Base-by-base conservation (phyloP, 2,329 filamentous ascomycete species). In the Microdochium trichocladiopsis region DNA sequence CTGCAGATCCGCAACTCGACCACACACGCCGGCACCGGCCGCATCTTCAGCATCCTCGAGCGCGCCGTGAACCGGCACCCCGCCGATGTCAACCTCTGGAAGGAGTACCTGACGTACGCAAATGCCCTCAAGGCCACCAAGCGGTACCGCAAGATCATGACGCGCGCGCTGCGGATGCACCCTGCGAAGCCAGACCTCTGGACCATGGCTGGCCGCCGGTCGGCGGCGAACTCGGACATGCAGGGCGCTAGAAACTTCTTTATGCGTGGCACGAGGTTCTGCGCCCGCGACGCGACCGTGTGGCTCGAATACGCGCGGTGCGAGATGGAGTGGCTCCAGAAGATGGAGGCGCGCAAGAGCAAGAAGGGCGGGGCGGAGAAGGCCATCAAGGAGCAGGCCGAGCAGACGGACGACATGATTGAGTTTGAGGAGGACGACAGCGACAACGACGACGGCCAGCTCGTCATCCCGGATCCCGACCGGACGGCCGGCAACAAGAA, bases 291-390 rank as follows among this genome's bases (percentile, higher is more conserved):
- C 48, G 82, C 77, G 57, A 75, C 76, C 18, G 69, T 99, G 50
- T 99, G 93, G 91, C 66, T 95, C 31, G 90, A 96, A 70, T 97
- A 96, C 66, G 87, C 88, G 9, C 86, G 88, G 64, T 79, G 93
- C 63, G 94, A 99, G 75, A 90, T 96, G 83, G 86, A 94, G 56
- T 97, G 95, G 76, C 77, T 97, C 52, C 83, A 81, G 50, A 91
- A 88, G 71, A 83, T 97, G 63, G 84, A 88, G 53, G 83, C 82
- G 55, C 82, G 90, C 66, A 84, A 86, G 68, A 70, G 68, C 5
- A 69, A 69, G 47, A 71, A 72, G 51, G 68, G 67, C 9, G 66
- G 67, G 2, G 67, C 70, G 23, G 65, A 75, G 63, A 76, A 72
- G 61, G 66, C 56, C 55, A 65, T 82, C 49, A 78, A 87, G 63